Evolutionary conservation across 257 asterid genomes (phyloP), one percentile per base, ranked within the genome.

Genomic region (Mitragyna speciosa): DNA sequence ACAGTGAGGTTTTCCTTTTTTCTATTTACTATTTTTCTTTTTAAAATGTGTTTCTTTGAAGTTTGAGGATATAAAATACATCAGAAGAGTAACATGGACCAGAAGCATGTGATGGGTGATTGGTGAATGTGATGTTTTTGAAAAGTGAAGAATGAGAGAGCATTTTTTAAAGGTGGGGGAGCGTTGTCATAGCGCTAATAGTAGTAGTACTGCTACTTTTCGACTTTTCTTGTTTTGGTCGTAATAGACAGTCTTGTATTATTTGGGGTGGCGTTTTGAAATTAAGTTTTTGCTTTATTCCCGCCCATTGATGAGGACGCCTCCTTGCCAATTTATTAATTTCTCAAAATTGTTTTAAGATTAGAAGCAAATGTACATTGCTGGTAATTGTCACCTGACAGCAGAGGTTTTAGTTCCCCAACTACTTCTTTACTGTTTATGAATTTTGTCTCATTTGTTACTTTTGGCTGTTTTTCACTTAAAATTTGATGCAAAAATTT

Each of bases 71-170:
- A 8, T 69, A 30, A 64, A 31, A 73, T 52, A 52, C 41, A 36
- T 36, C 4, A 36, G 41, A 36, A 4, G 41, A 36, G 41, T 52
- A 73, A 51, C 19, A 52, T 52, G 77, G 67, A 73, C 48, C 49
- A 51, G 66, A 73, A 47, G 77, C 77, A 73, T 73, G 77, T 73
- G 77, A 56, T 33, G 66, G 22, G 19, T 12, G 78, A 69, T 0
- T 39, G 52, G 52, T 69, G 73, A 39, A 69, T 4, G 68, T 20
- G 78, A 74, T 74, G 78, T 56, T 74, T 63, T 24, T 1, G 39
- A 33, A 52, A 74, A 74, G 78, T 20, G 67, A 73, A 74, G 56
- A 73, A 73, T 26, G 30, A 31, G 77, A 52, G 33, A 24, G 68
- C 39, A 33, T 54, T 61, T 6, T 6, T 4, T 45, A 48, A 28